Base-by-base conservation (phyloP, 2,329 filamentous ascomycete genomes). In the Cadophora luteo-olivacea region DNA sequence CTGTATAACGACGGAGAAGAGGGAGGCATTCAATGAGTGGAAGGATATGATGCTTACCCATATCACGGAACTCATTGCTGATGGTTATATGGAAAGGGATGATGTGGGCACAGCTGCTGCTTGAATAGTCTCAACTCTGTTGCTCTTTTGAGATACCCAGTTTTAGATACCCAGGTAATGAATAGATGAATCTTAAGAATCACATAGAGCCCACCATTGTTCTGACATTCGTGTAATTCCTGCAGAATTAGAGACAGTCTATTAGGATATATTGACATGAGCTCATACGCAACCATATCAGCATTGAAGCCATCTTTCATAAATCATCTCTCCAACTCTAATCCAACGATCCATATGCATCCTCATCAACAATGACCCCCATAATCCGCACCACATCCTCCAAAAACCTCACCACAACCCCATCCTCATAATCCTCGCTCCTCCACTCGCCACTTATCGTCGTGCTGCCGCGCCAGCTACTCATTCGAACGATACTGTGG, bases 1-100 rank as follows among this genome's bases (percentile, higher is more conserved):
- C 75, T 92, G 89, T 75, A 78, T 94, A 73, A 90, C 89, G 70
- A 87, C 90, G 61, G 82, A 84, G 69, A 88, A 87, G 72, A 84
- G 84, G 73, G 82, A 82, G 51, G 87, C 90, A 12, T 94, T 89
- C 76, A 81, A 78, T 55, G 78, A 77, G 22, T 96, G 92, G 92
- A 90, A 90, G 78, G 82, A 83, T 4, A 80, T 78, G 0, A 85
- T 93, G 32, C 74, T 92, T 76, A 80, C 79, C 68, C 84, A 84
- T 72, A 87, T 92, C 68, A 79, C 82, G 29, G 78, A 82, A 68
- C 78, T 86, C 45, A 62, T 67, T 45, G 63, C 69, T 14, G 54
- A 62, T 48, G 68, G 70, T 11, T 64, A 57, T 29, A 24, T 57
- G 54, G 32, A 55, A 14, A 57, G 61, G 29, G 48, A 69, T 57